phyloP scores from a whole-genome alignment of 2,329 filamentous ascomycete genomes.

The Plenodomus lindquistii region DNA sequence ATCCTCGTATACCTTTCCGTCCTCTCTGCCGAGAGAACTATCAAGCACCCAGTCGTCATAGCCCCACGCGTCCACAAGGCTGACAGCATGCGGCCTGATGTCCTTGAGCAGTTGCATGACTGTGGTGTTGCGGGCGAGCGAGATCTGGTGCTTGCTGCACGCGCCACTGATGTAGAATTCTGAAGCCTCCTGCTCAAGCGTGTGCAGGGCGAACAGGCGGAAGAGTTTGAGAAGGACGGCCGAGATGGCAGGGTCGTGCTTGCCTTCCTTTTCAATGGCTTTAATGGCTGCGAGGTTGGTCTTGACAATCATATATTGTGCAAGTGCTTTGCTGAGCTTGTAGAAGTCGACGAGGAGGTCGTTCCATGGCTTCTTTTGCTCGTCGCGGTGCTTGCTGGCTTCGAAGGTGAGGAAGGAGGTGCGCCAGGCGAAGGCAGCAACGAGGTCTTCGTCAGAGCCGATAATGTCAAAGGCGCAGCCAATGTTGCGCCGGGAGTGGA shows the following conservation, averaged over 20 bases:
- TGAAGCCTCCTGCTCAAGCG: slow-evolving; percentile 68
- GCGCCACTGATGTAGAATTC: slow-evolving; percentile 75
- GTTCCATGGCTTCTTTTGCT: slow-evolving; percentile 76
- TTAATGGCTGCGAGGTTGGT: slow-evolving; percentile 75
- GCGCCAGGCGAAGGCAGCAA: slow-evolving; percentile 76
- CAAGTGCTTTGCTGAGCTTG: slow-evolving; percentile 73
- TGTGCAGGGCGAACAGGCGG: slow-evolving; percentile 67
- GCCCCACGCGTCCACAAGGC: slow-evolving; percentile 73
- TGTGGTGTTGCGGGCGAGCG: slow-evolving; percentile 66
- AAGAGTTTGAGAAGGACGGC: slow-evolving; percentile 67
- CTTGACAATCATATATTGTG: slow-evolving; percentile 77
- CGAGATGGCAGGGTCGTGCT: slow-evolving; percentile 62
- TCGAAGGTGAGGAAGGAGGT: slow-evolving; percentile 76
- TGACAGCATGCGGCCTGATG: slow-evolving; percentile 72
- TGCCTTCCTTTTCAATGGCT: slow-evolving; percentile 54
- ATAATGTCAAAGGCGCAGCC: slow-evolving; percentile 76
- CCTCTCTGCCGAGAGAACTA: slow-evolving; percentile 68
- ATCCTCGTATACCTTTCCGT: slow-evolving; percentile 78
- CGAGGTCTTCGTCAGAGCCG: slow-evolving; percentile 70
- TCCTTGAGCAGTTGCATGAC: slow-evolving; percentile 73
- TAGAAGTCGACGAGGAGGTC: slow-evolving; percentile 77
- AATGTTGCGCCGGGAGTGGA: slow-evolving; percentile 67
- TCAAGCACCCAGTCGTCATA: slow-evolving; percentile 81
- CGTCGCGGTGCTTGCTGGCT: slow-evolving; percentile 72
- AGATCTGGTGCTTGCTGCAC: slow-evolving; percentile 72